Evolutionary conservation across 1,284 basidiomycete genomes (phyloP).

Genomic region (Marasmius sp.): DNA sequence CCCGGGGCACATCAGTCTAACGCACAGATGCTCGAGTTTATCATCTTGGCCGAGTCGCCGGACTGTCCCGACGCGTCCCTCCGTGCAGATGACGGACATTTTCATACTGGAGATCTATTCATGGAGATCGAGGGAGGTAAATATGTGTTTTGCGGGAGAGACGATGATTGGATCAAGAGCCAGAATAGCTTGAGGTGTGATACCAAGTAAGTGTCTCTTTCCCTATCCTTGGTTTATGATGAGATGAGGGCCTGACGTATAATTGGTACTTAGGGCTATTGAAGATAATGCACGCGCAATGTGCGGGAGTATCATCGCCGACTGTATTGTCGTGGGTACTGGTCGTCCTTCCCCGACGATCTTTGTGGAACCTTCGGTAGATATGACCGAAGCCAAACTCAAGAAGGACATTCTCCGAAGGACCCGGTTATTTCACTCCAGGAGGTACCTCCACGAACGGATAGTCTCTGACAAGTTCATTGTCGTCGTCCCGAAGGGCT

Average conservation of each 20-base stretch:
- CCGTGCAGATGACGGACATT: conserved; percentile 46
- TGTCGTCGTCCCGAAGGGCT: background rate
- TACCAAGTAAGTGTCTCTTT: conserved; percentile 39
- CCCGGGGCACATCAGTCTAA: conserved; percentile 24
- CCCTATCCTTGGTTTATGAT: background rate
- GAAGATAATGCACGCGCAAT: background rate
- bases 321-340: conserved; percentile 5
- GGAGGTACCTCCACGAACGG: background rate
- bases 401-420: background rate
- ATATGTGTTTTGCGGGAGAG: conserved; percentile 51
- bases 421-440: background rate
- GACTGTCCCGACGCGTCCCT: conserved; percentile 50
- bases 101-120: conserved; percentile 61
- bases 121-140: conserved; percentile 42
- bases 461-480: background rate
- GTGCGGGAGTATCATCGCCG: conserved; percentile 2
- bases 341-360: conserved; percentile 4
- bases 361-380: conserved; percentile 4
- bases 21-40: conserved; percentile 44
- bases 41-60: conserved; percentile 47
- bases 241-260: background rate
- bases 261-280: background rate
- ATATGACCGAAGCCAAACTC: background rate
- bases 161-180: conserved; percentile 64
- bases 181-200: conserved; percentile 53